phyloP scores from a whole-genome alignment of 2,329 filamentous ascomycete genomes.

The Fusarium proliferatum region DNA sequence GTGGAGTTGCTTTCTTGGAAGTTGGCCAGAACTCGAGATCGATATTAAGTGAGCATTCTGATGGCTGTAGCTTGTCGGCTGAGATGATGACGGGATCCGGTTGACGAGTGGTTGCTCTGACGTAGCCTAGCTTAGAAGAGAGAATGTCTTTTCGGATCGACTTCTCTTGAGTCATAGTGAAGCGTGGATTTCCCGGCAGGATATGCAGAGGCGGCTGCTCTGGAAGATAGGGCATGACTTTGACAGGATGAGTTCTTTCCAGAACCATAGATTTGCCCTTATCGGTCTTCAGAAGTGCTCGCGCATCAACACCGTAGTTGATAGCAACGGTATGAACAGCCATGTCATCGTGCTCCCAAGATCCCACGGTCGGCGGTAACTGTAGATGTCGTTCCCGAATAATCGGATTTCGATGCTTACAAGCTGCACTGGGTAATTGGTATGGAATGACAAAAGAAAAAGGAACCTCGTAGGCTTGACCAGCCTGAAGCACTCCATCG shows the following conservation, averaged over 20 bases:
- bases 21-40: conserved; percentile 35
- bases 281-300: background rate
- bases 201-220: conserved; percentile 35
- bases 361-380: conserved; percentile 32
- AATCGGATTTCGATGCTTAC: conserved; percentile 11
- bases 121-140: conserved; percentile 18
- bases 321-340: conserved; percentile 24
- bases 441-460: conserved; percentile 38
- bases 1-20: conserved; percentile 11
- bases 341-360: conserved; percentile 36
- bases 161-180: conserved; percentile 25
- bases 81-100: conserved; percentile 31
- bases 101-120: conserved; percentile 18
- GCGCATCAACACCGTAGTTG: conserved; percentile 21
- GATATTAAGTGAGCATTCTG: conserved; percentile 4
- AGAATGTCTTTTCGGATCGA: conserved; percentile 29
- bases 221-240: conserved; percentile 28
- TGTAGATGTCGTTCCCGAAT: conserved; percentile 28
- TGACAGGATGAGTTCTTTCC: conserved; percentile 16
- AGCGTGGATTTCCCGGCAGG: conserved; percentile 6
- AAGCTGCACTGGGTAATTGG: conserved; percentile 29
- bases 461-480: conserved; percentile 13
- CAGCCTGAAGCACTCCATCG: conserved; percentile 4
- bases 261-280: background rate
- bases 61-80: conserved; percentile 21